Percentiles rank a stretch among this genome's conserved stretches.
Conservation (phyloP, 2,329 filamentous ascomycete species). For the Epichloe sibirici region DNA sequence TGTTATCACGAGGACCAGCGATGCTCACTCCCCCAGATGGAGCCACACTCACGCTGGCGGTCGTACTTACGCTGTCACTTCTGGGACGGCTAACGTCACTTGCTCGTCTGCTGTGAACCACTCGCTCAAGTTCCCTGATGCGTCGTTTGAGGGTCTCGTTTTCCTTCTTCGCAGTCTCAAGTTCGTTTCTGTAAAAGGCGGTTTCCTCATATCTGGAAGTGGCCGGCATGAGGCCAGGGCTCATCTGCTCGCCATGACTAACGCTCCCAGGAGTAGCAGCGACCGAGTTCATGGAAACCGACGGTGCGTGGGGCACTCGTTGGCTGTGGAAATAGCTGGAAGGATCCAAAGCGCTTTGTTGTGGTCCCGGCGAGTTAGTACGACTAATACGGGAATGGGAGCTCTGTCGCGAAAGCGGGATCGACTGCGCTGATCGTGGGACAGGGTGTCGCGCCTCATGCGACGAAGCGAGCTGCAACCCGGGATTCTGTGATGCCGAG, state of each 20-base stretch:
- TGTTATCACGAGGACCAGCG: constrained; percentile 31
- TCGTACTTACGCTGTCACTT: constrained; percentile 42
- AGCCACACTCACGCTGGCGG: constrained; percentile 33
- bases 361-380: constrained; percentile 34
- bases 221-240: constrained; percentile 41
- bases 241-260: constrained; percentile 28
- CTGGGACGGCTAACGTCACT: constrained; percentile 34
- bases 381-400: constrained; percentile 40
- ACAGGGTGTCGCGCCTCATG: constrained; percentile 30
- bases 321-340: constrained; percentile 37
- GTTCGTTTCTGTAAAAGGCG: constrained; percentile 44
- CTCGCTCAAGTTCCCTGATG: constrained; percentile 49
- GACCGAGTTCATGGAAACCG: constrained; percentile 23
- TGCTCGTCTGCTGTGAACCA: constrained; percentile 35
- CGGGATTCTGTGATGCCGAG: constrained; percentile 39
- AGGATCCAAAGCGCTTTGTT: constrained; percentile 31
- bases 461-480: constrained; percentile 23
- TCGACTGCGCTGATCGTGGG: constrained; percentile 31
- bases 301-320: constrained; percentile 24
- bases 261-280: constrained; percentile 29
- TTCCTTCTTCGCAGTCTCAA: constrained; percentile 50
- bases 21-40: constrained; percentile 29
- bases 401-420: constrained; percentile 41
- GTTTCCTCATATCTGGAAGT: constrained; percentile 52
- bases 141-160: constrained; percentile 50